These are phyloP conservation scores for Sporodiniella umbellata DNA, from an alignment of 371 early-diverging fungal genomes.

Conservation along the genomic window DNA sequence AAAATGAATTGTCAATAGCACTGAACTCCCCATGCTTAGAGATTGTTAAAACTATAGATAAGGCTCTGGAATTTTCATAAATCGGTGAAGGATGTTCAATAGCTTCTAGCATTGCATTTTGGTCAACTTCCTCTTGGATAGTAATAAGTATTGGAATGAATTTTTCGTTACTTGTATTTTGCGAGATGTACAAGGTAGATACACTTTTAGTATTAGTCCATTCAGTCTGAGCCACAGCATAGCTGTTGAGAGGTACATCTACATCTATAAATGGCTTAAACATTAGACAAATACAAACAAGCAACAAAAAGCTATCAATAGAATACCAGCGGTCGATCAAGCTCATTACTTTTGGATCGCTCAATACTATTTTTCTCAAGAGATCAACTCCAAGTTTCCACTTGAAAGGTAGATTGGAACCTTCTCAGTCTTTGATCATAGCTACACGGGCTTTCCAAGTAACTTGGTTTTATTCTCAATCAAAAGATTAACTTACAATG, in stretches of 20 bases:
- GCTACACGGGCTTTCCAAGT: background rate
- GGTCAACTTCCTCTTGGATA: slow-evolving; percentile 6
- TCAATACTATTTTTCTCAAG: slow-evolving; percentile 2
- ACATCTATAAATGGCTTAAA: slow-evolving; percentile 5
- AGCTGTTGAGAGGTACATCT: slow-evolving; percentile 5
- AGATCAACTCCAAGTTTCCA: slow-evolving; percentile 3
- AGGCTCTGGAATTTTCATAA: background rate
- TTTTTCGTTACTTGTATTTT: slow-evolving; percentile 3
- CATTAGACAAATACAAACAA: slow-evolving; percentile 2
- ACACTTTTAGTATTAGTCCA: slow-evolving; percentile 4
- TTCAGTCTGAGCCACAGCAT: slow-evolving; percentile 3
- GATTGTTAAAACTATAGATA: background rate
- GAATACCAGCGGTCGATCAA: background rate
- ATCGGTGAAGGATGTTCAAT: background rate
- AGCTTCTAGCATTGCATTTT: background rate
- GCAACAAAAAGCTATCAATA: slow-evolving; percentile 1
- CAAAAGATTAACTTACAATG: background rate
- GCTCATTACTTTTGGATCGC: slow-evolving; percentile 1
- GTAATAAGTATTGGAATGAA: slow-evolving; percentile 5
- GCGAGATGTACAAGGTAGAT: slow-evolving; percentile 1
- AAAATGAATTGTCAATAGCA: slow-evolving; percentile 12
- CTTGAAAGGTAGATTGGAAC: slow-evolving; percentile 3
- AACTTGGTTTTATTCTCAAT: slow-evolving; percentile 1
- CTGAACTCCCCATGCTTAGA: slow-evolving; percentile 5
- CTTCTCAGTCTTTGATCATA: background rate